Evolutionary conservation across 2,329 filamentous ascomycete species (phyloP).

Genomic region (Trichoderma atrobrunneum): DNA sequence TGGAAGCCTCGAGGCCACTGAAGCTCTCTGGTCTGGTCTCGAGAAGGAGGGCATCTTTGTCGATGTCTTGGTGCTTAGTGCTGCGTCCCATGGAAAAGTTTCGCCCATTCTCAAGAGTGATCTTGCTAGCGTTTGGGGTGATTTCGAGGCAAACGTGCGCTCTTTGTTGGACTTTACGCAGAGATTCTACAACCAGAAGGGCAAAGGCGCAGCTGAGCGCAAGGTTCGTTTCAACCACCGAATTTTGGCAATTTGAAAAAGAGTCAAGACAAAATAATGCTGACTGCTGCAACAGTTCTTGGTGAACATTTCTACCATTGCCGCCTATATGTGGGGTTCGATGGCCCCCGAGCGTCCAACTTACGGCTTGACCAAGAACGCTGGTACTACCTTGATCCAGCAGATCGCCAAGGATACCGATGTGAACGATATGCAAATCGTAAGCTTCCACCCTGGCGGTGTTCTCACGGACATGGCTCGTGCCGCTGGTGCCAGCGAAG

Average conservation of each 20-base stretch:
- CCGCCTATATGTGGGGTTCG: constrained; percentile 19
- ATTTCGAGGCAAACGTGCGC: constrained; percentile 23
- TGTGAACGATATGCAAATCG: constrained; percentile 27
- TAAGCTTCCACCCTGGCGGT: constrained; percentile 27
- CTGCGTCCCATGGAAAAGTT: constrained; percentile 19
- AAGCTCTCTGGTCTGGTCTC: constrained; percentile 30
- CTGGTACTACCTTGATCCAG: constrained; percentile 37
- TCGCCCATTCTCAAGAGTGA: constrained; percentile 21
- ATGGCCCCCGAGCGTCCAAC: constrained; percentile 22
- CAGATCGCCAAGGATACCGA: constrained; percentile 36
- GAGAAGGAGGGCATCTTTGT: constrained; percentile 25
- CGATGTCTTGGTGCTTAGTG: constrained; percentile 33
- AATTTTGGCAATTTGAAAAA: too few relatives aligned
- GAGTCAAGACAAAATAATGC: neutral
- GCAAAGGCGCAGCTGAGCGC: neutral
- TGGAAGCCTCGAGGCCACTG: constrained; percentile 23
- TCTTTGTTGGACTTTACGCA: constrained; percentile 21
- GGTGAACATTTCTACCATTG: constrained; percentile 22
- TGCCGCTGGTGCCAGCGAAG: constrained; percentile 22
- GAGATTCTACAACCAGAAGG: constrained; percentile 23
- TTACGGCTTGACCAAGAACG: constrained; percentile 40
- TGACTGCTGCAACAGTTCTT: constrained; percentile 1
- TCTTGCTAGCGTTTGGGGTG: constrained; percentile 16
- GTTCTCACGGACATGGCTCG: constrained; percentile 29
- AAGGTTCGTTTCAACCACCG: constrained; percentile 12